Base-by-base conservation (phyloP, 2,329 filamentous ascomycete genomes). In the Hypoxylon sp. region DNA sequence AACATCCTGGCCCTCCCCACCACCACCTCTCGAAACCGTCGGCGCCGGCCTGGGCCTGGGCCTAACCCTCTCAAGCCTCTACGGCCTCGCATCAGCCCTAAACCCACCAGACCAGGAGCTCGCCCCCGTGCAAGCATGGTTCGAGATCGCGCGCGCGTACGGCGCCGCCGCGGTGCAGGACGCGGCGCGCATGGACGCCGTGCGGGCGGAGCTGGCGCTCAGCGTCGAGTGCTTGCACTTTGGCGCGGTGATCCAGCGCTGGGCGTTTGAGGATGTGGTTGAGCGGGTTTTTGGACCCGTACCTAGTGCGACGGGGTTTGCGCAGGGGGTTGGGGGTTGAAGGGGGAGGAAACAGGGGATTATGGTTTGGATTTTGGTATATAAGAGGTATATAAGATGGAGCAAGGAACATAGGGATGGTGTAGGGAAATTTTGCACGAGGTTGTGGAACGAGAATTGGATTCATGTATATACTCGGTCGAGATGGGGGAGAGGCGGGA, bases 121-220 rank as follows among this genome's bases (percentile, higher is more conserved):
- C 42, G 82, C 85, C 29, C 85, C 85, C 15, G 82, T 87, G 27
- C 85, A 87, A 76, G 84, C 82, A 1, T 87, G 85, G 85, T 87
- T 87, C 74, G 85, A 87, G 79, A 80, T 87, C 27, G 81, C 80
- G 24, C 74, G 68, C 3, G 73, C 78, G 39, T 86, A 82, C 69
- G 80, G 82, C 21, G 68, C 77, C n/a, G 78, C 70, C 10, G 58
- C 79, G 15, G 76, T 85, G n/a, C 73, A 84, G 56, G 73, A 79
- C 50, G 61, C 60, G 0, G 73, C 72, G 21, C 74, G 79, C 37
- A 71, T 86, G 44, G 80, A 79, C 8, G 54, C 58, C 27, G 75
- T 87, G 53, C 79, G 80, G 73, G 65, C 74, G 4, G 83, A 82
- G 71, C 78, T 87, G 5, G 77, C 77, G 3, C 78, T 78, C 13